Conservation (phyloP, 805 yeast species). For the Dipodascus geniculatus region DNA sequence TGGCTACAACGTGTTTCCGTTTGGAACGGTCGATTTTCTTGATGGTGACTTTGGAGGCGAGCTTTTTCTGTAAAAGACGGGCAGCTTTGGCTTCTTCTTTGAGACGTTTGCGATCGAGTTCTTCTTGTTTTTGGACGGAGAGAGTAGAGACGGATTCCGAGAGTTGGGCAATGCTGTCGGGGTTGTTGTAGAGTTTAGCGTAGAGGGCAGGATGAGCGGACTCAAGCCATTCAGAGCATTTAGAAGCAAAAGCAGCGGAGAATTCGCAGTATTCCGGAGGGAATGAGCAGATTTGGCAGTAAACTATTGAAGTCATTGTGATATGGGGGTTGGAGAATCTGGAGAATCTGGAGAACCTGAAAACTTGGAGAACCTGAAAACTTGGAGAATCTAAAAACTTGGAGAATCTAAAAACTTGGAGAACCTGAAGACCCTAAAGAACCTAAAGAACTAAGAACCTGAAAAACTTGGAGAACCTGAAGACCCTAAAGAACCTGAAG, state of each 20-base stretch:
- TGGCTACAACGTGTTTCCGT: constrained; percentile 76
- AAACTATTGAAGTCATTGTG: constrained; percentile 28
- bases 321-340: too few relatives aligned
- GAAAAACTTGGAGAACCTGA: too few relatives aligned
- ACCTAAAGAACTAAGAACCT: too few relatives aligned
- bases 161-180: constrained; percentile 29
- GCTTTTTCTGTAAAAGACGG: constrained; percentile 65
- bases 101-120: constrained; percentile 73
- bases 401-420: too few relatives aligned
- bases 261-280: constrained; percentile 95
- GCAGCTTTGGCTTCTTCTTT: constrained; percentile 57
- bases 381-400: too few relatives aligned
- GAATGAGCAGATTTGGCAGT: constrained; percentile 70
- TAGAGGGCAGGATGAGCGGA: constrained; percentile 46
- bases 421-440: too few relatives aligned
- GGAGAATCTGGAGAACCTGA: not conserved
- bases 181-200: constrained; percentile 36
- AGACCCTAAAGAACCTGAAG: too few relatives aligned
- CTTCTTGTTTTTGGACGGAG: constrained; percentile 70
- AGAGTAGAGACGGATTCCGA: constrained; percentile 30
- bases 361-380: not conserved
- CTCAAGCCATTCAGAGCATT: constrained; percentile 76
- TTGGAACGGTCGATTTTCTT: constrained; percentile 85
- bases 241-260: constrained; percentile 55
- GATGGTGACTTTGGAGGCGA: constrained; percentile 69